These are phyloP conservation scores for Schoenoplectus triqueter DNA, from an alignment of 202 grass and related monocot species.

Conservation along the genomic window DNA sequence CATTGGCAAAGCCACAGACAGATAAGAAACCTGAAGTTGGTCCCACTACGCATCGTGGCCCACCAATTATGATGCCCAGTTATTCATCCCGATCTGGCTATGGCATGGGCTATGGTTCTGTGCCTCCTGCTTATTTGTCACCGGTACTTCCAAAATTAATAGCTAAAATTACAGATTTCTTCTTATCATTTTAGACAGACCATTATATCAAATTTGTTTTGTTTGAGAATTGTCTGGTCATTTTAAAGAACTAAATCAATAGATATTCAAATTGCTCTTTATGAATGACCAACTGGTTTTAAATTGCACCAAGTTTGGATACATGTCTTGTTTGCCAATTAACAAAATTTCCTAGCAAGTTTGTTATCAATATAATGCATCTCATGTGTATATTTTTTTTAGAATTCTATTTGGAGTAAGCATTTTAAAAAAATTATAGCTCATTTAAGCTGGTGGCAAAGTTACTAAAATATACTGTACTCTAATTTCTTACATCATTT, in stretches of 20 bases:
- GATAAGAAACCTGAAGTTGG: slow-evolving; percentile 65
- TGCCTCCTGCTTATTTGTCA: slow-evolving; percentile 47
- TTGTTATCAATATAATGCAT: background rate
- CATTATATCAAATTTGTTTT: slow-evolving; percentile 4
- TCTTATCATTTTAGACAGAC: background rate
- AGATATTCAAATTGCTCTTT: background rate
- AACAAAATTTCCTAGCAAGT: background rate
- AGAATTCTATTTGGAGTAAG: background rate
- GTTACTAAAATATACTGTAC: background rate
- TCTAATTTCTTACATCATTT: background rate
- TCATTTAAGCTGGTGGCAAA: background rate
- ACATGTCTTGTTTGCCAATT: background rate
- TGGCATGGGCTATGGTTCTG: slow-evolving; percentile 47
- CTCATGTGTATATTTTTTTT: background rate
- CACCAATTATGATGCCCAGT: slow-evolving; percentile 38
- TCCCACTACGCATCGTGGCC: slow-evolving; percentile 55
- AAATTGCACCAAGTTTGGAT: background rate
- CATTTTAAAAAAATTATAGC: background rate
- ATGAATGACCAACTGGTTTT: slow-evolving; percentile 9
- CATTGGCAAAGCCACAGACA: slow-evolving; percentile 82
- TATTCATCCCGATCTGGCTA: slow-evolving; percentile 43
- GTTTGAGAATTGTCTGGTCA: slow-evolving; percentile 8
- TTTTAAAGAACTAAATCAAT: background rate
- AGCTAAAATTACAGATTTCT: slow-evolving; percentile 6
- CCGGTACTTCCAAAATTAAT: slow-evolving; percentile 44